phyloP scores from a whole-genome alignment of 164 flowering plant genomes.

The Magnolia changhungtana region DNA sequence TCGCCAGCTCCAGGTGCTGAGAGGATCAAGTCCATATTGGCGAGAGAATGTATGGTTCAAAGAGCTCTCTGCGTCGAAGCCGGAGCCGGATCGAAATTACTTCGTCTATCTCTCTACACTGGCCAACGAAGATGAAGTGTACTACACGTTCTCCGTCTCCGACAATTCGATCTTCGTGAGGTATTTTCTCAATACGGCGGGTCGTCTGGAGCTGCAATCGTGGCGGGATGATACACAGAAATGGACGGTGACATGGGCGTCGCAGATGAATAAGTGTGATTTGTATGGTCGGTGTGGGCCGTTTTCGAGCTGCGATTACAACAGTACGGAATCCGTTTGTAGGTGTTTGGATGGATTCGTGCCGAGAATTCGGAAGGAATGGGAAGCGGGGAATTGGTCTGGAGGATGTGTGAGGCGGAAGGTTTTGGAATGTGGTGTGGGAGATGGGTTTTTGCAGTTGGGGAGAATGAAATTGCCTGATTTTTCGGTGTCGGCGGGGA shows the following conservation, averaged over 20 bases:
- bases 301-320: constrained; percentile 25
- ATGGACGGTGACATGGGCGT: constrained; percentile 1
- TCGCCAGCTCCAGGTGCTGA: neutral
- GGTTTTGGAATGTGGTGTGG: neutral
- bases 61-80: neutral
- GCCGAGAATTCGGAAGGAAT: constrained; percentile 22
- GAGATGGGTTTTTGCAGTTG: constrained; percentile 7
- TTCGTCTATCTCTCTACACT: neutral
- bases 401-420: constrained; percentile 10
- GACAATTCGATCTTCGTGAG: neutral
- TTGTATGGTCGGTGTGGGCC: constrained; percentile 33
- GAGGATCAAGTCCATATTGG: neutral
- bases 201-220: neutral
- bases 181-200: neutral
- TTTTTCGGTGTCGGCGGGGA: neutral
- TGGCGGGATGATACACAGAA: constrained; percentile 12
- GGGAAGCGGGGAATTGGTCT: constrained; percentile 15
- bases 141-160: neutral
- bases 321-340: constrained; percentile 20
- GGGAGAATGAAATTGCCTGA: constrained; percentile 34
- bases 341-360: constrained; percentile 36
- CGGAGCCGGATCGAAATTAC: too few relatives aligned
- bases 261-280: constrained; percentile 21
- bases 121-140: neutral
- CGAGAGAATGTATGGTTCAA: neutral